phyloP scores from a whole-genome alignment of 2,329 filamentous ascomycete species.

The Claviceps purpurea region DNA sequence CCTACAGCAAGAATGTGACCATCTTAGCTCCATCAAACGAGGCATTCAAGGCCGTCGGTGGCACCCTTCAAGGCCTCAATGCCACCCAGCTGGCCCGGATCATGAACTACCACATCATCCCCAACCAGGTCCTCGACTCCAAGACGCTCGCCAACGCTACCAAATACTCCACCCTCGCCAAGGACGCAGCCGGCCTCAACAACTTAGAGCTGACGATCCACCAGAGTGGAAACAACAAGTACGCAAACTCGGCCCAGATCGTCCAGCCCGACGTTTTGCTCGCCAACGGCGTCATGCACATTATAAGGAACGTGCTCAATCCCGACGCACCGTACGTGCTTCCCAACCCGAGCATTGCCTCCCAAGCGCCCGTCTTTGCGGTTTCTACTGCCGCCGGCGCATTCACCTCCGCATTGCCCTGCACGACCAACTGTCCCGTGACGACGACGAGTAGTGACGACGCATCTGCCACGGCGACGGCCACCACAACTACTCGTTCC shows the following conservation, averaged over 20 bases:
- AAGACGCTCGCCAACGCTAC: conserved; percentile 21
- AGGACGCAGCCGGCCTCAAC: conserved; percentile 26
- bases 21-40: conserved; percentile 51
- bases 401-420: conserved; percentile 30
- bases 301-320: conserved; percentile 41
- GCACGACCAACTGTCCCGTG: conserved; percentile 25
- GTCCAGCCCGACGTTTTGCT: conserved; percentile 39
- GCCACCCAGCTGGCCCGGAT: conserved; percentile 34
- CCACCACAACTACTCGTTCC: conserved; percentile 8
- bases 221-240: conserved; percentile 30
- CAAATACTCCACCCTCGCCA: conserved; percentile 21
- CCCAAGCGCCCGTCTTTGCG: conserved; percentile 38
- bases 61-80: conserved; percentile 32
- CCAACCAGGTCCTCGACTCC: conserved; percentile 39
- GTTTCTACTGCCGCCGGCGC: conserved; percentile 31
- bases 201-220: conserved; percentile 21
- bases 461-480: conserved; percentile 9
- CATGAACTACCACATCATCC: conserved; percentile 52
- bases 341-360: conserved; percentile 24
- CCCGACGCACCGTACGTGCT: conserved; percentile 21
- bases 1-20: conserved; percentile 34
- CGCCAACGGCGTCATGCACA: conserved; percentile 44
- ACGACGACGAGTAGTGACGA: conserved; percentile 11
- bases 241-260: conserved; percentile 39
- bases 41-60: conserved; percentile 45